Base-by-base conservation (phyloP, 2,329 filamentous ascomycete genomes). In the Aspergillus terreus region DNA sequence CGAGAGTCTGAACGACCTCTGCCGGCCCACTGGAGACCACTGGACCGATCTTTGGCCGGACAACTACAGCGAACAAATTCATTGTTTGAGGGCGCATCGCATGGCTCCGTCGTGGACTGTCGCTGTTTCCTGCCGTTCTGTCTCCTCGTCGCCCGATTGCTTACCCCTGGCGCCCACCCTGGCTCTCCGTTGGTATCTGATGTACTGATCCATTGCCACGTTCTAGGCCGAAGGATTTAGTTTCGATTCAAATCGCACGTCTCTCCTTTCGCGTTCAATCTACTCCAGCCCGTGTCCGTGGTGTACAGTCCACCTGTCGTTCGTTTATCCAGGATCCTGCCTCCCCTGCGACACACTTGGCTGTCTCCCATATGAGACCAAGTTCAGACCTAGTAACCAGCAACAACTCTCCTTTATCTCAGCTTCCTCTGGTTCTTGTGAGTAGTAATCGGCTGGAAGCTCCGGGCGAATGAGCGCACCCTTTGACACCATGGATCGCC, bases 401-500 rank as follows among this genome's bases (percentile, higher is more conserved):
- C 44, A 40, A 33, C 40, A 14, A 51, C 48, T 44, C 44, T 47
- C 45, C 44, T 40, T 50, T 25, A 46, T 51, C 23, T 38, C 47
- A 41, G 44, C 50, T 49, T 41, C 47, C 30, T 40, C 35, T 38
- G 17, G 53, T 44, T 50, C 33, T 45, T 32, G 52, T 53, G 47
- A 53, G 25, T 46, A 48, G 32, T 33, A 46, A 44, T 45, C 50
- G 46, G 42, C 41, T 46, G 46, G 51, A 56, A 50, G 43, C 45
- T 41, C 52, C 56, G 55, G 50, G 47, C 54, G 46, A 53, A 53
- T 53, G 58, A 53, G 56, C 51, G 54, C 57, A 51, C 57, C 58
- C 46, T 50, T 49, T 41, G 53, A 61, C 56, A 68, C 47, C 50
- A 75, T 73, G 72, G 70, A 75, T 58, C 67, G 66, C 47, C 63